Evolutionary conservation across 2,329 filamentous ascomycete genomes (phyloP).

Genomic region (Lanzia echinophila): DNA sequence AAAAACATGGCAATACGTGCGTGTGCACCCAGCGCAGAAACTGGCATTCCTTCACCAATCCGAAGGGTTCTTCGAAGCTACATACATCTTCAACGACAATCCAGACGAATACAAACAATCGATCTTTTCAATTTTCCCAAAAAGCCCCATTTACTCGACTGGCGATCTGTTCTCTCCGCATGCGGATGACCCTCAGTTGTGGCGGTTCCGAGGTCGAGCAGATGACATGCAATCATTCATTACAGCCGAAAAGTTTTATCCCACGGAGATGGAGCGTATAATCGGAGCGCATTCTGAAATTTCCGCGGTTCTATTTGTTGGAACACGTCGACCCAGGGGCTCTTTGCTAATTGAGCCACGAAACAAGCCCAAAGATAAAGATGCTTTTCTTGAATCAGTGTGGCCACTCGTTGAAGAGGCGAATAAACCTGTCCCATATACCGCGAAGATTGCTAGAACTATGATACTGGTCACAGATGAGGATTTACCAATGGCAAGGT

Average conservation of each 20-base stretch:
- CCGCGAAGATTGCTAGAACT: slow-evolving; percentile 12
- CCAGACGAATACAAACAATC: not conserved
- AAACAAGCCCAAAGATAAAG: not conserved
- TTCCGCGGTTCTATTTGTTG: not conserved
- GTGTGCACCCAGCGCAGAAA: not conserved
- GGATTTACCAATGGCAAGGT: slow-evolving; percentile 12
- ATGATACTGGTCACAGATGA: slow-evolving; percentile 12
- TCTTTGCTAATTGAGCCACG: slow-evolving; percentile 10
- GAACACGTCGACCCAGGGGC: not conserved
- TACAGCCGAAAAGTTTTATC: not conserved
- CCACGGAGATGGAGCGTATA: not conserved
- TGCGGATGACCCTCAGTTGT: slow-evolving; percentile 2
- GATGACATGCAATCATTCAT: slow-evolving; percentile 9
- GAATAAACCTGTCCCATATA: slow-evolving; percentile 14
- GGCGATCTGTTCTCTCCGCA: slow-evolving; percentile 10
- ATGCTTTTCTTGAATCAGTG: slow-evolving; percentile 9
- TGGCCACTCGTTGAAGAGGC: slow-evolving; percentile 15
- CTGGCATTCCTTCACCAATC: not conserved
- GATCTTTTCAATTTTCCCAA: not conserved
- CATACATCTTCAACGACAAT: not conserved
- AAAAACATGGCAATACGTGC: not conserved
- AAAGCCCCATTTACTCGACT: not conserved
- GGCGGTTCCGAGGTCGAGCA: slow-evolving; percentile 7
- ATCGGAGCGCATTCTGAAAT: not conserved
- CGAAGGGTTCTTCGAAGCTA: not conserved